phyloP scores from a whole-genome alignment of 805 yeast genomes.

The Priceomyces carsonii region DNA sequence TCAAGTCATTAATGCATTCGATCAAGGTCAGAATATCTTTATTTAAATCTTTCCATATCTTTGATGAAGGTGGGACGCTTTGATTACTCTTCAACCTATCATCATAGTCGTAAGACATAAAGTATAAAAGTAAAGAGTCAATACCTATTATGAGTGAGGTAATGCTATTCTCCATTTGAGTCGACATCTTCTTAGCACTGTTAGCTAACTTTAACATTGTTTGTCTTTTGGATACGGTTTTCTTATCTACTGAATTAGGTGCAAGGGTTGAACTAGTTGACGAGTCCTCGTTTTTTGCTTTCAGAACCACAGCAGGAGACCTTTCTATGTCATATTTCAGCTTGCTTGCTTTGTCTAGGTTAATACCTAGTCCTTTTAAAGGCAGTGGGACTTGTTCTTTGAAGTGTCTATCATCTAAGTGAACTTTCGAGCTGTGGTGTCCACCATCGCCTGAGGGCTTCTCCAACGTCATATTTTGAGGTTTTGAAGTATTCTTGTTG shows the following conservation, averaged over 20 bases:
- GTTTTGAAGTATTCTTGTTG: too few relatives aligned
- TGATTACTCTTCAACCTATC: slow-evolving; percentile 28
- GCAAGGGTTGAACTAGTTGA: background rate
- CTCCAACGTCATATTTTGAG: too few relatives aligned
- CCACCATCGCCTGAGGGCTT: too few relatives aligned
- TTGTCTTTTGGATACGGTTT: slow-evolving; percentile 12
- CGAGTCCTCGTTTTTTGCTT: background rate
- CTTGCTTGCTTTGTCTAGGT: too few relatives aligned
- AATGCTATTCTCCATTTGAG: slow-evolving; percentile 18
- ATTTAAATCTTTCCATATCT: slow-evolving; percentile 29
- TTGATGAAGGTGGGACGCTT: slow-evolving; percentile 27
- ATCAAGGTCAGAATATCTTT: slow-evolving; percentile 19
- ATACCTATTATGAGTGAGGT: slow-evolving; percentile 23
- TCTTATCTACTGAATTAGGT: background rate
- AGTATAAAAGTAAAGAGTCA: slow-evolving; percentile 27
- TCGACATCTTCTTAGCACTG: slow-evolving; percentile 13
- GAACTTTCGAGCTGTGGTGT: too few relatives aligned
- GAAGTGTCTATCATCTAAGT: too few relatives aligned
- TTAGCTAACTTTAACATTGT: slow-evolving; percentile 23
- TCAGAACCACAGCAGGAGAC: too few relatives aligned
- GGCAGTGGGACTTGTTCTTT: too few relatives aligned
- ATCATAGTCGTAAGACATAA: slow-evolving; percentile 31
- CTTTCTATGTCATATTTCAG: too few relatives aligned
- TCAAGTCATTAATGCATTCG: slow-evolving; percentile 2
- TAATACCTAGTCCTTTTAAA: too few relatives aligned